Conservation (phyloP, 257 asterid genomes). For the Fraxinus americana region DNA sequence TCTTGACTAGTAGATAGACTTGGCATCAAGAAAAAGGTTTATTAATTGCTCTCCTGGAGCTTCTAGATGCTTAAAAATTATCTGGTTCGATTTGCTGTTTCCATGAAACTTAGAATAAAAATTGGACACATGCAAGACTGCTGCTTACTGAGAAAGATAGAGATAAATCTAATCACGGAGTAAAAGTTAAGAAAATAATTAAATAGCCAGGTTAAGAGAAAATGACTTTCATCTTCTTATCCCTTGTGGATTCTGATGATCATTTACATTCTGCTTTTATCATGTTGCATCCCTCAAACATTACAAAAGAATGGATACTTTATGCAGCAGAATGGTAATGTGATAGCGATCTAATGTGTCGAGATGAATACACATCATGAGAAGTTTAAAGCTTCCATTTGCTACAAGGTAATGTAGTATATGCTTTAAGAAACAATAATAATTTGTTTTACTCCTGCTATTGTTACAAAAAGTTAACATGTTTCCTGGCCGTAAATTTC, state of each 20-base stretch:
- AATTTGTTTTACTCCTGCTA: slow-evolving; percentile 7
- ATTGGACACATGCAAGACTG: background rate
- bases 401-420: slow-evolving; percentile 16
- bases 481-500: background rate
- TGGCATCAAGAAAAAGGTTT: background rate
- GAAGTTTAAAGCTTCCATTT: slow-evolving; percentile 17
- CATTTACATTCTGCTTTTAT: slow-evolving; percentile 16
- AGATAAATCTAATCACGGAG: background rate
- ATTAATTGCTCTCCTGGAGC: background rate
- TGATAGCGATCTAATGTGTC: slow-evolving; percentile 12
- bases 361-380: slow-evolving; percentile 15
- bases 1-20: background rate
- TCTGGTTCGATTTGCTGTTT: background rate
- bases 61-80: background rate
- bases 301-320: slow-evolving; percentile 12
- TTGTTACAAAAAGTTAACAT: slow-evolving; percentile 3
- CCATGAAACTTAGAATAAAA: background rate
- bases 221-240: slow-evolving; percentile 5
- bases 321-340: slow-evolving; percentile 19
- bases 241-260: slow-evolving; percentile 13
- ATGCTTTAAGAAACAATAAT: slow-evolving; percentile 21
- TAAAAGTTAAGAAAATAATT: background rate
- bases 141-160: background rate
- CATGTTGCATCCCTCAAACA: slow-evolving; percentile 1
- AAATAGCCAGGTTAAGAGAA: background rate